Conservation (phyloP, 2,329 filamentous ascomycete species). For the Penicillium sp. region DNA sequence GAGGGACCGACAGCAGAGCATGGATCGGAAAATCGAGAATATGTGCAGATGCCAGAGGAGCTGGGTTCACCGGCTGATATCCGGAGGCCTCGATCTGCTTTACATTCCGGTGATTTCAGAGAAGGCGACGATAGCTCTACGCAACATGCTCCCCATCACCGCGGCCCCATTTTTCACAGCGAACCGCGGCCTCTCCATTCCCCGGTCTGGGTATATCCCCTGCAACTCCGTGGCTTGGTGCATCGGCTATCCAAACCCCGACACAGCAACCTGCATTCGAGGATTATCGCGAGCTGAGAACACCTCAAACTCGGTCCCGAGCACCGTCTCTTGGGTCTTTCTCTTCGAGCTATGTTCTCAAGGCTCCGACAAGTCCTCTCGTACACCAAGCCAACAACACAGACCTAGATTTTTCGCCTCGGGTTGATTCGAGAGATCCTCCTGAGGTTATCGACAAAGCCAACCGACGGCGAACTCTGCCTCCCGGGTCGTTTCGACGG, state of each 20-base stretch:
- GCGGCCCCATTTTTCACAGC: conserved; percentile 19
- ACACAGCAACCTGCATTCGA: conserved; percentile 14
- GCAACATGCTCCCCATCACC: conserved; percentile 21
- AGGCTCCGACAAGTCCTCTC: conserved; percentile 85
- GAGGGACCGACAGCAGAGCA: conserved; percentile 12
- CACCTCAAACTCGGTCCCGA: conserved; percentile 34
- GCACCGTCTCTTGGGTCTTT: conserved; percentile 64
- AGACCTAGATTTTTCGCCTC: conserved; percentile 61
- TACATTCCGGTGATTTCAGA: conserved; percentile 60
- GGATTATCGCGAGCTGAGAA: conserved; percentile 13
- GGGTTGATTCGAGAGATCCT: conserved; percentile 50
- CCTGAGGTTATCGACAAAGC: conserved; percentile 44
- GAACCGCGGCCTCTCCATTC: conserved; percentile 10
- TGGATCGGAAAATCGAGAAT: conserved; percentile 16
- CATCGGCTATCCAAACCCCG: conserved; percentile 24
- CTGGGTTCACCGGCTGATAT: conserved; percentile 59
- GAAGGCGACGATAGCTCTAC: conserved; percentile 45
- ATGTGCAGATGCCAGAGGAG: conserved; percentile 40
- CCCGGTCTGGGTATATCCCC: conserved; percentile 46
- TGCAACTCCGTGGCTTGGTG: conserved; percentile 52
- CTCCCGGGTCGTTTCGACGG: conserved; percentile 54
- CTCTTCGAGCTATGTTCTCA: conserved; percentile 74
- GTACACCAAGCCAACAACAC: conserved; percentile 84
- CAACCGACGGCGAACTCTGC: conserved; percentile 66
- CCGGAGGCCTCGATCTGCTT: conserved; percentile 71